These are phyloP conservation scores for Candida easanensis DNA, from an alignment of 805 yeast species.

Conservation along the genomic window DNA sequence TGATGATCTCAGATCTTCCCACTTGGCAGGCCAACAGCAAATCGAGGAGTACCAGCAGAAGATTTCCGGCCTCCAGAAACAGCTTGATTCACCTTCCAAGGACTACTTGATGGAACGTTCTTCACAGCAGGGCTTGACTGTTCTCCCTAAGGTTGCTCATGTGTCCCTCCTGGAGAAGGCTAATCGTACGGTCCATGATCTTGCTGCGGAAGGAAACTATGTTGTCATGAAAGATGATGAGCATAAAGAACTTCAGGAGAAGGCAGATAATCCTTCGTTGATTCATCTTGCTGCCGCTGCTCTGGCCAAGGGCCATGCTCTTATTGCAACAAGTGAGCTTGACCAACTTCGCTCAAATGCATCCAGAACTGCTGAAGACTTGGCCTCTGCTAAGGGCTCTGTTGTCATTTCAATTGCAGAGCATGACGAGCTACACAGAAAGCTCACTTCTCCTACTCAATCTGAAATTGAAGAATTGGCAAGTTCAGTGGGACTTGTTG, in stretches of 20 bases:
- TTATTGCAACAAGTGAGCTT: slow-evolving; percentile 25
- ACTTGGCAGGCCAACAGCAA: slow-evolving; percentile 4
- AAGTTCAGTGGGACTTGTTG: slow-evolving; percentile 5
- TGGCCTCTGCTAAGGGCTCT: slow-evolving; percentile 15
- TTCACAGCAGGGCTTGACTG: slow-evolving; percentile 25
- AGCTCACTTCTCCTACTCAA: slow-evolving; percentile 16
- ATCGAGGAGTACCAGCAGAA: background rate
- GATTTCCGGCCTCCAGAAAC: background rate
- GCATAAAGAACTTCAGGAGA: slow-evolving; percentile 8
- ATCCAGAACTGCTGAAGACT: slow-evolving; percentile 16
- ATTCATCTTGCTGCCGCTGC: slow-evolving; percentile 21
- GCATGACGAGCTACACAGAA: slow-evolving; percentile 14
- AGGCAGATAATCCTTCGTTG: slow-evolving; percentile 25
- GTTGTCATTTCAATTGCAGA: slow-evolving; percentile 12
- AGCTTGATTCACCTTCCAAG: slow-evolving; percentile 29
- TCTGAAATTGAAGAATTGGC: slow-evolving; percentile 14
- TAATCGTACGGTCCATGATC: slow-evolving; percentile 19
- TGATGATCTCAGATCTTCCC: slow-evolving; percentile 1
- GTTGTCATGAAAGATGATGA: slow-evolving; percentile 16
- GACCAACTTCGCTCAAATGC: slow-evolving; percentile 12
- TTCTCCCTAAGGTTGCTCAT: slow-evolving; percentile 26
- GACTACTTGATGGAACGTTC: slow-evolving; percentile 31
- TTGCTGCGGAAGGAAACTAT: slow-evolving; percentile 19
- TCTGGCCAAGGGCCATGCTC: slow-evolving; percentile 7
- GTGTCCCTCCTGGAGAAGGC: slow-evolving; percentile 19